phyloP scores from a whole-genome alignment of 805 yeast species.

The Torulaspora franciscae region DNA sequence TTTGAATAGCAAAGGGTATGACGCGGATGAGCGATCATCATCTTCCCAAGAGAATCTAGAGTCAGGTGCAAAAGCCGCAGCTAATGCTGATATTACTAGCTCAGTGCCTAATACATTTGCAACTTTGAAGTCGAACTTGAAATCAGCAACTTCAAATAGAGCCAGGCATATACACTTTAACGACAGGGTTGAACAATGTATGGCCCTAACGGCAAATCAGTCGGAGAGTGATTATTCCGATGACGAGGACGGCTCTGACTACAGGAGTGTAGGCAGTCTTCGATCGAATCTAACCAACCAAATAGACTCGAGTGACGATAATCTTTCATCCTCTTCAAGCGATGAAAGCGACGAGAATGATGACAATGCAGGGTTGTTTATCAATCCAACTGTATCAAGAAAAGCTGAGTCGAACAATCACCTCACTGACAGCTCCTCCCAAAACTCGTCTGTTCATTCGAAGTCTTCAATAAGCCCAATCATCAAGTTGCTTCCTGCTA shows the following conservation, averaged over 20 bases:
- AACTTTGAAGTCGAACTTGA: constrained; percentile 2
- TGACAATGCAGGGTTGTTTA: constrained; percentile 34
- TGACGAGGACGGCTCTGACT: constrained; percentile 36
- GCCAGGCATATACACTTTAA: constrained; percentile 81
- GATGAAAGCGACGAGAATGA: constrained; percentile 31
- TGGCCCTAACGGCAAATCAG: constrained; percentile 48
- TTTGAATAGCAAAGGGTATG: not conserved
- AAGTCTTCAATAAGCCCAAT: constrained; percentile 40
- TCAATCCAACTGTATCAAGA: constrained; percentile 32
- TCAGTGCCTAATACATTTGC: not conserved
- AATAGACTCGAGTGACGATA: constrained; percentile 11
- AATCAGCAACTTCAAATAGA: constrained; percentile 12
- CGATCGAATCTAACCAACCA: constrained; percentile 5
- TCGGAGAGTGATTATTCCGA: constrained; percentile 20
- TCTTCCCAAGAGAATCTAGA: not conserved
- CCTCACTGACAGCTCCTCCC: constrained; percentile 29
- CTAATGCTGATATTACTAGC: not conserved
- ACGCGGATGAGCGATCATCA: not conserved
- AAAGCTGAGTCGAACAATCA: constrained; percentile 27
- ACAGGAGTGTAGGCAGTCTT: not conserved
- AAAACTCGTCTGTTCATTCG: constrained; percentile 17
- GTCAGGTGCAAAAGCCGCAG: not conserved
- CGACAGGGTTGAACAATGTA: constrained; percentile 91
- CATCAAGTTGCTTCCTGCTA: constrained; percentile 79
- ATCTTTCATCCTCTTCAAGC: constrained; percentile 15